Evolutionary conservation across 805 yeast species (phyloP).

Genomic region (Nakazawaea populi): DNA sequence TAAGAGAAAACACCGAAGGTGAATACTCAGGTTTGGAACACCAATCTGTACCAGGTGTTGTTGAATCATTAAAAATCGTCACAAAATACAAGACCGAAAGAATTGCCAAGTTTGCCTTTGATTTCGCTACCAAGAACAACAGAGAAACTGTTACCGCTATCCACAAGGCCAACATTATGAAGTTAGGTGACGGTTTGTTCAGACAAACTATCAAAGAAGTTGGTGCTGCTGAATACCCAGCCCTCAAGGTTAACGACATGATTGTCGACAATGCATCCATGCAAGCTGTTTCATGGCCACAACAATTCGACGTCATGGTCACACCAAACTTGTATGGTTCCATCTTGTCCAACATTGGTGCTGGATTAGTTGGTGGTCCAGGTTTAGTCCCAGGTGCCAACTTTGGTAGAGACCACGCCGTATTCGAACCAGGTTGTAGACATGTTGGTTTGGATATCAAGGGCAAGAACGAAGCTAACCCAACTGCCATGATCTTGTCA

Average conservation of each 20-base stretch:
- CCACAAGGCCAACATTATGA: slow-evolving; percentile 99
- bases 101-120: slow-evolving; percentile 95
- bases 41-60: slow-evolving; percentile 95
- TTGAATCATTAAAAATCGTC: slow-evolving; percentile 92
- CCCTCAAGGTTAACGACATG: slow-evolving; percentile 79
- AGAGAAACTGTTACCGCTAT: slow-evolving; percentile 93
- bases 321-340: slow-evolving; percentile 98
- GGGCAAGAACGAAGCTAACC: slow-evolving; percentile 95
- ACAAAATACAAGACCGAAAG: slow-evolving; percentile 94
- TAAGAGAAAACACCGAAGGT: slow-evolving; percentile 99
- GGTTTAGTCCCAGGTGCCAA: slow-evolving; percentile 98
- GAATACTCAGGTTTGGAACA: slow-evolving; percentile 98
- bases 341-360: slow-evolving; percentile 95
- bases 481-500: slow-evolving; percentile 94
- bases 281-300: slow-evolving; percentile 98
- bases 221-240: slow-evolving; percentile 81
- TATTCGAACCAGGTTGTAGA: slow-evolving; percentile 99
- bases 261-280: slow-evolving; percentile 98
- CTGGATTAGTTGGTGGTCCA: slow-evolving; percentile 96
- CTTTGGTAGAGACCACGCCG: slow-evolving; percentile 96
- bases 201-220: slow-evolving; percentile 88
- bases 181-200: slow-evolving; percentile 96
- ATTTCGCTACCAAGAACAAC: slow-evolving; percentile 87
- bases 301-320: slow-evolving; percentile 96
- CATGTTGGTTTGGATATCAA: slow-evolving; percentile 96